These are phyloP conservation scores for Colletotrichum scovillei DNA, from an alignment of 2,329 filamentous ascomycete species.

Conservation along the genomic window DNA sequence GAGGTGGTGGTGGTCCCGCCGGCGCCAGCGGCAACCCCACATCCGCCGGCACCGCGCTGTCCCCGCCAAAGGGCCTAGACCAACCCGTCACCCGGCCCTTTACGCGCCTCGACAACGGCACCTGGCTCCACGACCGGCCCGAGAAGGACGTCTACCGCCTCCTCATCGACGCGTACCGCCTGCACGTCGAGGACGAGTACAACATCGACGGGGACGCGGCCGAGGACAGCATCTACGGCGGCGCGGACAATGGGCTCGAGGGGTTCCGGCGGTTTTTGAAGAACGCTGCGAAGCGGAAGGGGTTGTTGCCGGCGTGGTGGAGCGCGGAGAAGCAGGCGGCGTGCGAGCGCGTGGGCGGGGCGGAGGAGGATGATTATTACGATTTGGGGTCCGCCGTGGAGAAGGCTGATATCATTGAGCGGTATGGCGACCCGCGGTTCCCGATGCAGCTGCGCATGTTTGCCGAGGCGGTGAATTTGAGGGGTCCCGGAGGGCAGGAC, in stretches of 20 bases:
- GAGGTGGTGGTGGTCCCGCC: background rate
- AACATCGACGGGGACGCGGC: conserved; percentile 41
- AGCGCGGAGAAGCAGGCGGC: conserved; percentile 46
- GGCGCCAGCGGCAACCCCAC: background rate
- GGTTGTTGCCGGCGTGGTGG: conserved; percentile 60
- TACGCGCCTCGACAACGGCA: conserved; percentile 50
- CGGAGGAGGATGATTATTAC: conserved; percentile 1
- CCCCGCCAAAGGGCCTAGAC: conserved; percentile 45
- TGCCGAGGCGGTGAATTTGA: conserved; percentile 52
- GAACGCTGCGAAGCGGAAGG: background rate
- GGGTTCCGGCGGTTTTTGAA: conserved; percentile 53
- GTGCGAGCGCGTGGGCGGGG: conserved; percentile 49
- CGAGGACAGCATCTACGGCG: conserved; percentile 45
- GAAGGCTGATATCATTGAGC: conserved; percentile 51
- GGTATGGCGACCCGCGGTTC: conserved; percentile 56
- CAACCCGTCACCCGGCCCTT: conserved; percentile 49
- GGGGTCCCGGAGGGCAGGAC: conserved; percentile 42
- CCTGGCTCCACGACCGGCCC: conserved; percentile 56
- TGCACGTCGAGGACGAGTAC: conserved; percentile 55
- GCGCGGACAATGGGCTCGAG: conserved; percentile 34
- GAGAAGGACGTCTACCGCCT: conserved; percentile 56
- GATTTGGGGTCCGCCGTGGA: conserved; percentile 41
- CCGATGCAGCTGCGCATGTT: conserved; percentile 64
- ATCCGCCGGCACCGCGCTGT: background rate
- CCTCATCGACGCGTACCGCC: conserved; percentile 60